Evolutionary conservation across 1,284 basidiomycete species (phyloP).

Genomic region (Ceratobasidium sp.): DNA sequence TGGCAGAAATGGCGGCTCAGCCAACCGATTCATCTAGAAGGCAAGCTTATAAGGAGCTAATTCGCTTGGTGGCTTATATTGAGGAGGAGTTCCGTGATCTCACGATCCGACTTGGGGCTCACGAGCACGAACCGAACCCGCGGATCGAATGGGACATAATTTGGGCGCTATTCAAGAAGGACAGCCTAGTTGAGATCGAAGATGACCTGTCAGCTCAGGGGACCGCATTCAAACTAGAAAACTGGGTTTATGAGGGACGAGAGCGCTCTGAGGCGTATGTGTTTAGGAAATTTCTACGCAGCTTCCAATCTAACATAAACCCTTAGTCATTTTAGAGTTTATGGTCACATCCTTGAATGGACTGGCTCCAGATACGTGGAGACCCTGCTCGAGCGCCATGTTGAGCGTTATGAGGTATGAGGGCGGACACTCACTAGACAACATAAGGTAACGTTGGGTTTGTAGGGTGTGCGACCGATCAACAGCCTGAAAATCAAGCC

Average conservation of each 20-base stretch:
- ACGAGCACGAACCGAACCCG: background rate
- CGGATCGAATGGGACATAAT: background rate
- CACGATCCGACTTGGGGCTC: background rate
- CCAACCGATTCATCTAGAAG: background rate
- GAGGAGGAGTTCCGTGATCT: background rate
- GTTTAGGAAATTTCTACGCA: background rate
- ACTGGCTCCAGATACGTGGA: background rate
- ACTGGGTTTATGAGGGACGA: background rate
- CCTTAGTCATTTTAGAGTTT: background rate
- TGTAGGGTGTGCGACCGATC: background rate
- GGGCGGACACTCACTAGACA: too few species aligned
- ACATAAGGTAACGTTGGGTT: background rate
- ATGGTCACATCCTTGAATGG: background rate
- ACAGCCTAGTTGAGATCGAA: background rate
- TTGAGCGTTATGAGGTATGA: slow-evolving; percentile 17
- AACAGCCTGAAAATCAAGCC: background rate
- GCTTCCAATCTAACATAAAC: too few species aligned
- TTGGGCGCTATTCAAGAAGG: slow-evolving; percentile 5
- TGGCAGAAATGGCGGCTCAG: background rate
- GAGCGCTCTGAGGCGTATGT: background rate
- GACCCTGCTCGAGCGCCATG: background rate
- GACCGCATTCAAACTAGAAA: slow-evolving; percentile 3
- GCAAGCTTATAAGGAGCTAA: too few species aligned
- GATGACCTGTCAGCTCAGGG: background rate
- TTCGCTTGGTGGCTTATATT: background rate